Percentiles rank a stretch among this genome's conserved stretches.
Conservation (phyloP, 1,139 yeast species). For the Torulaspora pretoriensis region DNA sequence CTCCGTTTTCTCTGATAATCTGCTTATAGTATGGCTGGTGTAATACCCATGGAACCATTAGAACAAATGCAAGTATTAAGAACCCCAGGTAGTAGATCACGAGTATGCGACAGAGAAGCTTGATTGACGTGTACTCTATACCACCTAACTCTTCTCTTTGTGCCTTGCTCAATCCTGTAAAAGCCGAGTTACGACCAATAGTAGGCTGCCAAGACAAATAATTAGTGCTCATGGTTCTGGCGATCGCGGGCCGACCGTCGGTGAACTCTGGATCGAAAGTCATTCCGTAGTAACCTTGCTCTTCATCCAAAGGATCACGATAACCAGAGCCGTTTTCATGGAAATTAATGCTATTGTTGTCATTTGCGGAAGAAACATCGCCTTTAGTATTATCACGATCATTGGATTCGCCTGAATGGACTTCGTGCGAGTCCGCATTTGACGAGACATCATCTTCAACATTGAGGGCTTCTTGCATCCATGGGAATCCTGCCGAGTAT, state of each 20-base stretch:
- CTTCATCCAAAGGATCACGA: slow-evolving; percentile 18
- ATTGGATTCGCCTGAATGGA: slow-evolving; percentile 15
- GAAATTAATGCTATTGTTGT: slow-evolving; percentile 9
- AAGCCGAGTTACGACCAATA: slow-evolving; percentile 92
- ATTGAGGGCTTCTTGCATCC: slow-evolving; percentile 10
- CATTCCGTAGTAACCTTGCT: slow-evolving; percentile 25
- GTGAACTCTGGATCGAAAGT: slow-evolving; percentile 22
- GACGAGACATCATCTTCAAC: slow-evolving; percentile 11
- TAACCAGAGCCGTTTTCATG: not conserved
- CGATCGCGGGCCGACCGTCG: slow-evolving; percentile 17
- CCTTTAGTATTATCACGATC: slow-evolving; percentile 26
- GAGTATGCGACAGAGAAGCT: slow-evolving; percentile 65
- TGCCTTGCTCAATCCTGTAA: slow-evolving; percentile 71
- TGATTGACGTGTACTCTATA: slow-evolving; percentile 88
- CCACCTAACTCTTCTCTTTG: slow-evolving; percentile 97
- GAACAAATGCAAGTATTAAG: slow-evolving; percentile 55
- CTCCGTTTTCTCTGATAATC: slow-evolving; percentile 49
- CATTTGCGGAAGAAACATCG: slow-evolving; percentile 20
- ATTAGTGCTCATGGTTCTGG: slow-evolving; percentile 46
- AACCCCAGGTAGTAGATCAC: slow-evolving; percentile 69
- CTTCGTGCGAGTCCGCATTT: slow-evolving; percentile 11
- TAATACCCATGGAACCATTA: slow-evolving; percentile 65
- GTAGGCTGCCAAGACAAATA: slow-evolving; percentile 88
- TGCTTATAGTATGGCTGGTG: slow-evolving; percentile 41
- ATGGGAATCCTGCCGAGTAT: slow-evolving; percentile 3